Evolutionary conservation across 164 flowering plant species (phyloP).

Genomic region (Tetracentron sinense): DNA sequence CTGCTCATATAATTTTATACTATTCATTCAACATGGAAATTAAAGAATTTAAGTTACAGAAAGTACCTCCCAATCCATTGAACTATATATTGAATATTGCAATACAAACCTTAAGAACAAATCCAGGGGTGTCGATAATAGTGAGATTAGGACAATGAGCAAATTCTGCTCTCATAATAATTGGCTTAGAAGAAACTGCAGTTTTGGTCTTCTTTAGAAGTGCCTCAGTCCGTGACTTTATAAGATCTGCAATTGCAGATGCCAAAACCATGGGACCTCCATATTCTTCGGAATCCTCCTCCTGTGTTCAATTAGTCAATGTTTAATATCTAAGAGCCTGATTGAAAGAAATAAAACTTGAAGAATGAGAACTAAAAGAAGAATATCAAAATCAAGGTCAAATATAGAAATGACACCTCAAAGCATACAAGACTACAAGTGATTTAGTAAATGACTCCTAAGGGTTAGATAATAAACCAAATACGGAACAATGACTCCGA

Average conservation of each 20-base stretch:
- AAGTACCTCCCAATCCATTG: neutral
- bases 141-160: constrained; percentile 98
- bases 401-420: neutral
- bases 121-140: constrained; percentile 95
- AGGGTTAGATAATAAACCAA: neutral
- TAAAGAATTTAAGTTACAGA: neutral
- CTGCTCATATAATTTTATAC: constrained; percentile 32
- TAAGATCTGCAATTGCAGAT: constrained; percentile 80
- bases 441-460: no score
- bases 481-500: neutral
- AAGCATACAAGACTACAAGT: neutral
- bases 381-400: no score
- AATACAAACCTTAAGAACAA: constrained; percentile 77
- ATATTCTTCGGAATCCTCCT: constrained; percentile 97
- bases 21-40: neutral
- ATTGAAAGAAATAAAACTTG: neutral
- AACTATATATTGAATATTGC: neutral
- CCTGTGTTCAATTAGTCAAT: constrained; percentile 40
- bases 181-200: constrained; percentile 90
- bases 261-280: constrained; percentile 68
- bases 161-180: constrained; percentile 96
- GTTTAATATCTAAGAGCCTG: constrained; percentile 2
- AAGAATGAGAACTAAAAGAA: neutral
- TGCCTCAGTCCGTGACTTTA: constrained; percentile 77
- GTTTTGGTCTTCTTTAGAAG: constrained; percentile 61